These are phyloP conservation scores for Rhytidhysteron rufulum DNA, from an alignment of 2,329 filamentous ascomycete species.

Conservation along the genomic window DNA sequence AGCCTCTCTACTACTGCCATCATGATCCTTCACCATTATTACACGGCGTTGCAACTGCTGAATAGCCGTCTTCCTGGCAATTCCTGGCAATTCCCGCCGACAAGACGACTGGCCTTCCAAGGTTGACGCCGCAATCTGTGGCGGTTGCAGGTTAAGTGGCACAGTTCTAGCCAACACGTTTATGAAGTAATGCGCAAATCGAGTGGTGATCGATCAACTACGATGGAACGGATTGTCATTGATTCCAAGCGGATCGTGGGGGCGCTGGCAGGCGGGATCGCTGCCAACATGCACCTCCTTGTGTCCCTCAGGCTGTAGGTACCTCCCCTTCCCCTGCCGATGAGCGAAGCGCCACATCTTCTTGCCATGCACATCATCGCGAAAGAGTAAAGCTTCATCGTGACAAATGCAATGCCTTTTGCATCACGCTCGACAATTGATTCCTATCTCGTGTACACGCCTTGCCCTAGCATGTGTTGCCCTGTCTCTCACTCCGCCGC, in stretches of 20 bases:
- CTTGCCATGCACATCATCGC: conserved; percentile 30
- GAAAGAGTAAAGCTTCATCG: conserved; percentile 23
- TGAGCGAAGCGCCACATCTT: conserved; percentile 25
- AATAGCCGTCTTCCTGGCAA: too few species aligned
- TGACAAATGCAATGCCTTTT: conserved; percentile 12
- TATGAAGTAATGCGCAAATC: too few species aligned
- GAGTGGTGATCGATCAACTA: too few species aligned
- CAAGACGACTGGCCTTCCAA: neutral
- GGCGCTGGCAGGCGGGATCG: conserved; percentile 22
- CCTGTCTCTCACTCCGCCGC: conserved; percentile 25
- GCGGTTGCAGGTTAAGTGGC: conserved; percentile 27
- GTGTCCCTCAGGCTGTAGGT: conserved; percentile 11
- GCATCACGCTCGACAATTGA: conserved; percentile 19
- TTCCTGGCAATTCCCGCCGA: neutral
- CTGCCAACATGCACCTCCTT: conserved; percentile 17
- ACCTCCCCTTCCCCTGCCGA: conserved; percentile 4
- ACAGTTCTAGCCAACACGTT: too few species aligned
- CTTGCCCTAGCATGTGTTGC: conserved; percentile 20
- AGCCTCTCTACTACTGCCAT: too few species aligned
- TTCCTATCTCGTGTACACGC: conserved; percentile 21
- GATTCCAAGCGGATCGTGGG: neutral
- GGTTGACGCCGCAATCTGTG: conserved; percentile 19
- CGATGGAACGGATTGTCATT: too few species aligned
- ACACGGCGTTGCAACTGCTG: too few species aligned
- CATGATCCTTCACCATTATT: too few species aligned